Base-by-base conservation (phyloP, 192 early-diverging fungal species). In the Coemansia erecta region DNA sequence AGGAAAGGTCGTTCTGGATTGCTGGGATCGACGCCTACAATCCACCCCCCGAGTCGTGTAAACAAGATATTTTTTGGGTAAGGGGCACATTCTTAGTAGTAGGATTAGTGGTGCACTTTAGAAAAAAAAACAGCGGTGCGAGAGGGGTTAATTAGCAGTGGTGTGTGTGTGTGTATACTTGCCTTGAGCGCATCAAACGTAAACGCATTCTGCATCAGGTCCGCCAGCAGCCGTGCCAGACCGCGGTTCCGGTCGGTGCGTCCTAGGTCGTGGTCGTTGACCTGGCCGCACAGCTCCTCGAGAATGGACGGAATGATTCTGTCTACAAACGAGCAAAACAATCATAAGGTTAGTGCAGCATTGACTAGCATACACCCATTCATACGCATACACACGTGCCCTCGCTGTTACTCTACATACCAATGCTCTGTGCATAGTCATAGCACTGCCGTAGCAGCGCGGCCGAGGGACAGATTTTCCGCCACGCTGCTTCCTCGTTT, bases 1-100 rank as follows among this genome's bases (percentile, higher is more conserved):
- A 98, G 41, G 94, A 94, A 68, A 98, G 94, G 63, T 98, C 96
- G 74, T 98, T 98, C 72, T 98, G 96, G 60, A 97, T 64, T 61
- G 72, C 62, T 64, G 67, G 63, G 68, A 77, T 69, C 64, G 62
- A 76, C 65, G 64, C 60, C 61, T 66, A 68, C 51, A 73, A 54
- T 58, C 49, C 8, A 11, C 37, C 26, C 7, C 12, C n/a, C n/a
- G n/a, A n/a, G 45, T 47, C 4, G 45, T 37, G 35, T 12, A 39
- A 45, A 45, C 23, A 59, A 31, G 17, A 23, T 58, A 21, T 2
- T 17, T 21, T 8, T 39, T 13, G 37, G 24, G 50, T n/a, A 28
- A 26, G 2, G 42, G 23, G 15, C n/a, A 21, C 7, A 28, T 26
- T 22, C 10, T 19, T 15, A 31, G 23, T 40, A 40, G 7, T 40